Evolutionary conservation across 768 basidiomycete species (phyloP), one percentile per base, ranked within the genome.

Genomic region (Auriscalpium vulgare): DNA sequence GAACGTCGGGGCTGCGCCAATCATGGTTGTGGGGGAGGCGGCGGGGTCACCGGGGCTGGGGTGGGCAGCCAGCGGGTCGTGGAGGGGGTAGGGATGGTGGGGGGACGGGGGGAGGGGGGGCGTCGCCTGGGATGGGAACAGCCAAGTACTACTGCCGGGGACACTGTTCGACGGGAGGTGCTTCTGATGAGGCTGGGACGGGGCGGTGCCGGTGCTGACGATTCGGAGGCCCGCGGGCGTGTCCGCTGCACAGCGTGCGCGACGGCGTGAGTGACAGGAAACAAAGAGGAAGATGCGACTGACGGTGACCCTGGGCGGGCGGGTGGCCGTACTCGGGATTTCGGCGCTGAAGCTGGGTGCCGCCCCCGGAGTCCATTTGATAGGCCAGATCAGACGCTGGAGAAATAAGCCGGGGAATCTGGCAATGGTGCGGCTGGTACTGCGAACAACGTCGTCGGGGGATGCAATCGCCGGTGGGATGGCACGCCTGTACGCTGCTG

Each of bases 1-100:
- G 45, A 55, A 65, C 1, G 64, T 47, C 5, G 63, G 57, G 35
- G 58, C 53, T 4, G 61, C 36, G 36, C 63, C 63, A n/a, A 65
- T 65, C 64, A 65, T 65, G 34, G 2, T 53, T 6, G 13, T 4
- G 13, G 40, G 40, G 40, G 40, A 43, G 1, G 14, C 8, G 29
- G 29, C 4, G 29, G 29, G 4, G 29, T 4, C 29, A 13, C 2
- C 13, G 13, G 40, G 40, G 40, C 40, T 43, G 4, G 13, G 40
- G 7, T 43, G 13, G 3, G 40, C 40, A 8, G 40, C 40, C 40
- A 43, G 40, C 17, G 40, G 40, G 40, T 13, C 14, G 17, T 5
- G 40, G 40, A 43, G 13, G 40, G 13, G 17, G 17, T 13, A 17
- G 17, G 13, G 14, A 17, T 43, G 13, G 40, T 7, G 40, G 40